These are phyloP conservation scores for Hibiscus syriacus DNA, from an alignment of 345 rosid genomes.

Conservation along the genomic window DNA sequence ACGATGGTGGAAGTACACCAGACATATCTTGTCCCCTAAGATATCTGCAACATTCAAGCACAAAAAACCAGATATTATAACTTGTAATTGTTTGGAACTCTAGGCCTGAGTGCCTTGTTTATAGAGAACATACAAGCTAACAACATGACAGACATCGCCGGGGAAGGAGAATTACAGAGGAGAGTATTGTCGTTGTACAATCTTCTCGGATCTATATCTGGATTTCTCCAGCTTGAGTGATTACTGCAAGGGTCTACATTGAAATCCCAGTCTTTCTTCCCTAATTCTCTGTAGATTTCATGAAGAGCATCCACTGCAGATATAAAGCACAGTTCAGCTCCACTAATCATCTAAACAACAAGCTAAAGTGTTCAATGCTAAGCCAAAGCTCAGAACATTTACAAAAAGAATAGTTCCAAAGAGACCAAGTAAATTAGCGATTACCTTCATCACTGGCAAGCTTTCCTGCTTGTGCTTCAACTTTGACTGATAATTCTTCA, in stretches of 20 bases:
- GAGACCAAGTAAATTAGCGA: not conserved
- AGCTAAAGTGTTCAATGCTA: not conserved
- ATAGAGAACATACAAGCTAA: conserved; percentile 6
- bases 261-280: conserved; percentile 4
- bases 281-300: not conserved
- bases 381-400: not conserved
- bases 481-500: not conserved
- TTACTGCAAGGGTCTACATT: conserved; percentile 20
- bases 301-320: conserved; percentile 1
- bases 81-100: not conserved
- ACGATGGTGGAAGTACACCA: conserved; percentile 20
- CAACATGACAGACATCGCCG: conserved; percentile 18
- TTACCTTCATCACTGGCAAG: not conserved
- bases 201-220: not conserved
- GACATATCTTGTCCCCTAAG: conserved; percentile 17
- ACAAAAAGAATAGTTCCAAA: not conserved
- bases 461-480: not conserved
- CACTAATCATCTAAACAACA: not conserved
- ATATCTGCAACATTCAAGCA: conserved; percentile 1
- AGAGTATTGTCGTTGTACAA: conserved; percentile 10
- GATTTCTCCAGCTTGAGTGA: conserved; percentile 26
- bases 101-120: no score
- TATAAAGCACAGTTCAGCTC: not conserved
- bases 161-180: conserved; percentile 18
- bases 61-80: not conserved